A percentile compares a stretch with the other conserved stretches of the same genome.
phyloP scores from a whole-genome alignment of 305 asterid species.

The Fraxinus albicans region DNA sequence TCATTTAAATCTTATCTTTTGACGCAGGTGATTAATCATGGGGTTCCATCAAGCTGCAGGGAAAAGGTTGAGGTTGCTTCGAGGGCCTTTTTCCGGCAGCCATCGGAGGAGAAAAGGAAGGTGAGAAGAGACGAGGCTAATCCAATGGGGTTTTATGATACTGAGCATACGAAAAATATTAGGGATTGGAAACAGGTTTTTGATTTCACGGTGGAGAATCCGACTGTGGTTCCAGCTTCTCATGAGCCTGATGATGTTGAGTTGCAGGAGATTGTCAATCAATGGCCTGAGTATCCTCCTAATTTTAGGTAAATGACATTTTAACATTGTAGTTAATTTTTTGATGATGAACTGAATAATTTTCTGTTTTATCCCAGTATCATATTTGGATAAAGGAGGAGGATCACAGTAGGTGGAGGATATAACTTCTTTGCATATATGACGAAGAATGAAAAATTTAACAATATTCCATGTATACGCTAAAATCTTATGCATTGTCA shows the following conservation, averaged over 20 bases:
- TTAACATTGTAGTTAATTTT: background rate
- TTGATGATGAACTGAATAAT: background rate
- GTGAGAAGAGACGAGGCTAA: conserved; percentile 22
- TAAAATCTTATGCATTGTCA: background rate
- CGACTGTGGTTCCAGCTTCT: conserved; percentile 24
- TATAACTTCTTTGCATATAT: background rate
- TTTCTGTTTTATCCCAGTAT: background rate
- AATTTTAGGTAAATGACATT: conserved; percentile 17
- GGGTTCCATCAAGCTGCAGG: conserved; percentile 19
- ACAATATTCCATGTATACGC: background rate
- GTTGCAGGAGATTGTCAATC: conserved; percentile 22
- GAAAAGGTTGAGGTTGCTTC: conserved; percentile 18
- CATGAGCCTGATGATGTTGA: conserved; percentile 18
- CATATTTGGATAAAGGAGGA: background rate
- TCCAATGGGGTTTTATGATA: conserved; percentile 28
- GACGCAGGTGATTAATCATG: conserved; percentile 14
- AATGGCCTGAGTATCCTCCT: conserved; percentile 27
- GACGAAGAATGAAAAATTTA: background rate
- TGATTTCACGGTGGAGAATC: conserved; percentile 26
- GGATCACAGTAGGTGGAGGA: background rate
- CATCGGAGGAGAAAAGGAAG: conserved; percentile 20
- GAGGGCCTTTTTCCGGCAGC: conserved; percentile 22
- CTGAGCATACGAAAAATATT: conserved; percentile 25
- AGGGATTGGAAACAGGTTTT: conserved; percentile 32
- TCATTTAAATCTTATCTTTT: background rate